Evolutionary conservation across 495 filamentous ascomycete species (phyloP).

Genomic region (Neurospora sp.): DNA sequence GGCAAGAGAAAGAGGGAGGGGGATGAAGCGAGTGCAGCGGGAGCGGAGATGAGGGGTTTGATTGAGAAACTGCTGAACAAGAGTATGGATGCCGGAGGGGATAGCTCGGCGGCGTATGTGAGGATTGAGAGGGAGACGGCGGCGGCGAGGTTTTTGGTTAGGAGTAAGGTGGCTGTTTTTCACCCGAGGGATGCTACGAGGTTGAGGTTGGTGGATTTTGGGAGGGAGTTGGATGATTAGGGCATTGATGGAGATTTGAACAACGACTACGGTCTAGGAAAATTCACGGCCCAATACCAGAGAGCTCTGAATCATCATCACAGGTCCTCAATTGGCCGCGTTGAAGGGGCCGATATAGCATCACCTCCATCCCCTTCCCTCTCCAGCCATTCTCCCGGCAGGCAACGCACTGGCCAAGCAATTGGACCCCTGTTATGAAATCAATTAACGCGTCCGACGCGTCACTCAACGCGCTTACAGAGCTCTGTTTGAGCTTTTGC

Average conservation of each 20-base stretch:
- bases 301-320: no score
- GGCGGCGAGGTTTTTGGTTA: constrained; percentile 69
- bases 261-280: no score
- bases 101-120: constrained; percentile 53
- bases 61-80: constrained; percentile 50
- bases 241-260: no score
- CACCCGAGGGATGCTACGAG: constrained; percentile 71
- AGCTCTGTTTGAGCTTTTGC: not conserved
- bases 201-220: constrained; percentile 76
- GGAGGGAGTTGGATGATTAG: constrained; percentile 59
- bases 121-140: constrained; percentile 65
- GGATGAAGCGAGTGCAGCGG: constrained; percentile 56
- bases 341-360: not conserved
- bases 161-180: constrained; percentile 76
- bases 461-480: not conserved
- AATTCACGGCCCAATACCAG: no score
- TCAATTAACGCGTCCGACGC: not conserved
- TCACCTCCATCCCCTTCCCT: not conserved
- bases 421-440: not conserved
- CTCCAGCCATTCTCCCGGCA: not conserved
- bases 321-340: no score
- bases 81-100: constrained; percentile 49
- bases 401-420: not conserved
- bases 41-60: constrained; percentile 54
- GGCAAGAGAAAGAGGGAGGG: constrained; percentile 21